Conservation (phyloP, 1,284 basidiomycete genomes). For the Marasmius tenuissimus region DNA sequence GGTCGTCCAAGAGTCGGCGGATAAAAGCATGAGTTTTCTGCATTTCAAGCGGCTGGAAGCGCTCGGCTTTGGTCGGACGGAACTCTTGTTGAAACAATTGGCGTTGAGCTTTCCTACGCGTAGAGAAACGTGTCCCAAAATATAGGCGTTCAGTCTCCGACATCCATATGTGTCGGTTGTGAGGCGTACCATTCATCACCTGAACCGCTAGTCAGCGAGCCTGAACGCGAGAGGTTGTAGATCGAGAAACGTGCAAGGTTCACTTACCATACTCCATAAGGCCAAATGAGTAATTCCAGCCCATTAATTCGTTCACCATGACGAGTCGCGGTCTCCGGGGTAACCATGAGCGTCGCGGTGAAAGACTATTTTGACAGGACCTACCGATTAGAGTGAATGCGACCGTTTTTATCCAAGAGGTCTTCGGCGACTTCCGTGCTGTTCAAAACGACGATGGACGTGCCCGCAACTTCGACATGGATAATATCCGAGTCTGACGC, state of each 20-base stretch:
- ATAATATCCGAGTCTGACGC: conserved; percentile 12
- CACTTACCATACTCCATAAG: conserved; percentile 24
- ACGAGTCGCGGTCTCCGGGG: conserved; percentile 15
- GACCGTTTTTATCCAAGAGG: conserved; percentile 13
- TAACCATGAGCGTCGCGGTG: conserved; percentile 3
- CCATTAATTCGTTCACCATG: conserved; percentile 26
- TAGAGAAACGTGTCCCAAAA: not conserved
- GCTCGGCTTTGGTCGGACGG: conserved; percentile 19
- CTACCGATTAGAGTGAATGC: conserved; percentile 15
- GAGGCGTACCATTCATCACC: conserved; percentile 14
- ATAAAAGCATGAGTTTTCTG: conserved; percentile 26
- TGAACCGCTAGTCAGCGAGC: not conserved
- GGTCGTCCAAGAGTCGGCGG: conserved; percentile 28
- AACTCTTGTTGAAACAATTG: conserved; percentile 29
- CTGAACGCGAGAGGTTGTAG: not conserved
- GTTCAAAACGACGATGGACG: conserved; percentile 15
- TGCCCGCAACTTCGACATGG: conserved; percentile 14
- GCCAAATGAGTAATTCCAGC: conserved; percentile 25
- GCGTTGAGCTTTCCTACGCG: conserved; percentile 16
- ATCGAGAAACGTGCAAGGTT: conserved; percentile 18
- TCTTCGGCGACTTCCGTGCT: conserved; percentile 11
- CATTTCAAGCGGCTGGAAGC: conserved; percentile 18
- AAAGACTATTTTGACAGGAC: not conserved
- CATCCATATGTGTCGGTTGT: not conserved
- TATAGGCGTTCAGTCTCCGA: no score